These are phyloP conservation scores for Leccinum pachyderme DNA, from an alignment of 1,284 basidiomycete species.

Conservation along the genomic window DNA sequence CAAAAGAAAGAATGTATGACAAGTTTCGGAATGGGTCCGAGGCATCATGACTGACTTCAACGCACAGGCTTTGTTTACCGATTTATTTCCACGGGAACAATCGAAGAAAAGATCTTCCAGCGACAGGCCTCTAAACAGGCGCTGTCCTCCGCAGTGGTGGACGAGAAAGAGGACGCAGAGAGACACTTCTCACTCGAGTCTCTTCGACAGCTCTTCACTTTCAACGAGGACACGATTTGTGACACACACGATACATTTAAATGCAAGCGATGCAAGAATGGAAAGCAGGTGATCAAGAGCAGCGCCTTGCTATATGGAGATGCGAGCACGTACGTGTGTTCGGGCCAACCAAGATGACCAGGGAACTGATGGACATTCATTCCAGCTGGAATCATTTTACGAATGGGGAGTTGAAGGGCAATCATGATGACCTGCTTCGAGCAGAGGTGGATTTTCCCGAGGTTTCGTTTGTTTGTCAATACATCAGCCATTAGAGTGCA, in stretches of 20 bases:
- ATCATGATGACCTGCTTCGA: constrained; percentile 94
- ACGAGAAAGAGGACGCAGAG: constrained; percentile 95
- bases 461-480: constrained; percentile 91
- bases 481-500: constrained; percentile 68
- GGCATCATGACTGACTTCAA: constrained; percentile 2
- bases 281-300: constrained; percentile 82
- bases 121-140: constrained; percentile 96
- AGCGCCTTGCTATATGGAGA: constrained; percentile 93
- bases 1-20: constrained; percentile 96
- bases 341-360: neutral
- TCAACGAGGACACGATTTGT: constrained; percentile 85
- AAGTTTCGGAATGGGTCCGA: neutral
- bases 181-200: constrained; percentile 93
- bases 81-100: constrained; percentile 96
- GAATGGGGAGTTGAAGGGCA: constrained; percentile 82
- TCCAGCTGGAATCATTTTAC: constrained; percentile 96
- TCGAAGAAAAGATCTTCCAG: constrained; percentile 99
- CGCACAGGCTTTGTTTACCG: constrained; percentile 90
- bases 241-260: constrained; percentile 99
- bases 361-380: constrained; percentile 32
- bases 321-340: constrained; percentile 85
- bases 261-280: constrained; percentile 91
- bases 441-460: constrained; percentile 85
- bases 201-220: constrained; percentile 88
- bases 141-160: constrained; percentile 94